A percentile compares a stretch with the other conserved stretches of the same genome.
Evolutionary conservation across 352 stramenopile genomes (phyloP).

Genomic region (Phytophthora cactorum): DNA sequence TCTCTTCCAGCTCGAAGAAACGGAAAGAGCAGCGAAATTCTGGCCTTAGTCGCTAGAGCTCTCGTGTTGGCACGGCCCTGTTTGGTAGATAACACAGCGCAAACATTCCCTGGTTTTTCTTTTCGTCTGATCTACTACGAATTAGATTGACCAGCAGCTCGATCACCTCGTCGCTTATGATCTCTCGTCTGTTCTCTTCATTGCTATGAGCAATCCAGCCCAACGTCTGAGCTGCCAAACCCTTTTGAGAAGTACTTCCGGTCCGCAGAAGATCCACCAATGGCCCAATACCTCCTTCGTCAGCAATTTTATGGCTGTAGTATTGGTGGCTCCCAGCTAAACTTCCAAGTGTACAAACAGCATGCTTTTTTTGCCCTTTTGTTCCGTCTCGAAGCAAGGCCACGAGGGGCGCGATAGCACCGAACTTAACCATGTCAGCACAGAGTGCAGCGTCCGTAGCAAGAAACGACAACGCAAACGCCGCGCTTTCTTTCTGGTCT

Average conservation of each 20-base stretch:
- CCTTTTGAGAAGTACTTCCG: conserved; percentile 8
- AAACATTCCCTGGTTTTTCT: conserved; percentile 1
- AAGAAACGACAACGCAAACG: conserved; percentile 1
- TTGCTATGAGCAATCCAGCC: conserved; percentile 16
- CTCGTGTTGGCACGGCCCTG: not conserved
- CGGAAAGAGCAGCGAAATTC: conserved; percentile 4
- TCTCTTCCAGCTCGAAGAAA: not conserved
- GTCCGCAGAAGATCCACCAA: conserved; percentile 14
- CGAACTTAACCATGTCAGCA: not conserved
- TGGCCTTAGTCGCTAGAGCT: conserved; percentile 1
- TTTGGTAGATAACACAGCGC: conserved; percentile 3
- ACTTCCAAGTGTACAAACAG: conserved; percentile 16
- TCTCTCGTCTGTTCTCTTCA: conserved; percentile 2
- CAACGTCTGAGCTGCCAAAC: conserved; percentile 14
- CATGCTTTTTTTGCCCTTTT: not conserved
- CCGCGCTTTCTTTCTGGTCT: conserved; percentile 4
- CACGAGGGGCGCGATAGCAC: conserved; percentile 3
- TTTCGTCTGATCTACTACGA: not conserved
- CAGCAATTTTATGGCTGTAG: conserved; percentile 15
- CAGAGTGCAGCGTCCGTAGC: not conserved
- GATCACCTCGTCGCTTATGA: conserved; percentile 4
- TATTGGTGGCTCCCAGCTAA: conserved; percentile 4
- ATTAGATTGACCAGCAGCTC: not conserved
- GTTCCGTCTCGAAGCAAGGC: conserved; percentile 7
- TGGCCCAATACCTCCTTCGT: conserved; percentile 14